These are phyloP conservation scores for Chaetomiaceae sp. DNA, from an alignment of 2,329 filamentous ascomycete genomes.

Conservation along the genomic window DNA sequence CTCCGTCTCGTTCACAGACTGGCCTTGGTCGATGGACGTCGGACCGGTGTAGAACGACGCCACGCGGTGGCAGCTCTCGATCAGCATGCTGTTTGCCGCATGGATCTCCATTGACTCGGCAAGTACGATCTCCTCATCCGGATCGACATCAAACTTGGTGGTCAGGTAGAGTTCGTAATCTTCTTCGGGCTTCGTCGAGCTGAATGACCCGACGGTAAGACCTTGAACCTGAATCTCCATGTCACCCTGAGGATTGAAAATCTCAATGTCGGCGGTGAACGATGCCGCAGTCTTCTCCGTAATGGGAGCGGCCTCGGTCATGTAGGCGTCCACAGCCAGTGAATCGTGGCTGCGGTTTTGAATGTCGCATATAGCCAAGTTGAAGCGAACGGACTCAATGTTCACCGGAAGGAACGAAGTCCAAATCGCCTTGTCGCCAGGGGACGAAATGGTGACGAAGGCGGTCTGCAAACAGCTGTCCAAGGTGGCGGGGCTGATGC, in stretches of 20 bases:
- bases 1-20: background rate
- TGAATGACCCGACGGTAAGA: constrained; percentile 32
- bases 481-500: constrained; percentile 38
- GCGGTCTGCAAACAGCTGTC: constrained; percentile 40
- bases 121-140: constrained; percentile 35
- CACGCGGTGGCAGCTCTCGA: constrained; percentile 36
- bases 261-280: constrained; percentile 35
- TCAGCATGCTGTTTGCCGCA: constrained; percentile 24
- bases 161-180: constrained; percentile 35
- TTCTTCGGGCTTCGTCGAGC: constrained; percentile 27
- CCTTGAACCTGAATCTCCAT: constrained; percentile 33
- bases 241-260: constrained; percentile 30
- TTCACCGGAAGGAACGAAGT: constrained; percentile 37
- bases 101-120: constrained; percentile 2
- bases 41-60: constrained; percentile 29
- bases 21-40: background rate
- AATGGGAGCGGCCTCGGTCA: constrained; percentile 28
- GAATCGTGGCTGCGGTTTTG: constrained; percentile 11
- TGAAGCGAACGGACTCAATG: constrained; percentile 36
- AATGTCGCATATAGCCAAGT: constrained; percentile 29
- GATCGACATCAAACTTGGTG: constrained; percentile 36
- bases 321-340: constrained; percentile 30
- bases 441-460: constrained; percentile 38
- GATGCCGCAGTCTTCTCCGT: constrained; percentile 25
- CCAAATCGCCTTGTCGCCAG: constrained; percentile 39